Evolutionary conservation across 768 basidiomycete genomes (phyloP).

Genomic region (Lentinula guzmanii): DNA sequence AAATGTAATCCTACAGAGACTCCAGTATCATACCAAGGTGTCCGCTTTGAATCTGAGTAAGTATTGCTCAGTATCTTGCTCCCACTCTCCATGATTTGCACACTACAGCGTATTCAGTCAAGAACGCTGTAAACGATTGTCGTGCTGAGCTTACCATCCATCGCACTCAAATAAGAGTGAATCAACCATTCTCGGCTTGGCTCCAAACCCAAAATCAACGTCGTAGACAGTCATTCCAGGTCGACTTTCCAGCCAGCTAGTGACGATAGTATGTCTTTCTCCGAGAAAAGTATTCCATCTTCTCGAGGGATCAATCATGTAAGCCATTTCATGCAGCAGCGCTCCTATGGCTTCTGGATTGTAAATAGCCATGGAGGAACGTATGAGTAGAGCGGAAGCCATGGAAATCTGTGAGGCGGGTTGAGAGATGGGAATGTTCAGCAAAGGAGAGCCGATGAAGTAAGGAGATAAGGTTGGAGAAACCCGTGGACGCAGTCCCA

Average conservation of each 20-base stretch:
- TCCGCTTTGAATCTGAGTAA: neutral
- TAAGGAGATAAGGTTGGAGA: slow-evolving; percentile 16
- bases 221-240: slow-evolving; percentile 21
- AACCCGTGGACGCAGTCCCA: slow-evolving; percentile 20
- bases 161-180: slow-evolving; percentile 27
- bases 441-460: slow-evolving; percentile 28
- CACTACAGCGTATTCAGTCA: neutral
- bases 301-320: slow-evolving; percentile 22
- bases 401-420: slow-evolving; percentile 2
- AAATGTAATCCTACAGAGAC: slow-evolving; percentile 20
- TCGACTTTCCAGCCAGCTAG: slow-evolving; percentile 23
- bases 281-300: slow-evolving; percentile 30
- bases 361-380: slow-evolving; percentile 18
- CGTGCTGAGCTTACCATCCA: slow-evolving; percentile 18
- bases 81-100: slow-evolving; percentile 6
- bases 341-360: slow-evolving; percentile 18
- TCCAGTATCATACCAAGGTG: slow-evolving; percentile 8
- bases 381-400: slow-evolving; percentile 20
- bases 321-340: slow-evolving; percentile 27
- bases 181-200: slow-evolving; percentile 20
- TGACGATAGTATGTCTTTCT: slow-evolving; percentile 23
- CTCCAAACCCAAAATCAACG: slow-evolving; percentile 25
- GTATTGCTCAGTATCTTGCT: neutral
- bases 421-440: slow-evolving; percentile 18
- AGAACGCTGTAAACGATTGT: slow-evolving; percentile 15